Evolutionary conservation across 176 grass and related monocot species (phyloP).

Genomic region (Puccinellia tenuiflora): DNA sequence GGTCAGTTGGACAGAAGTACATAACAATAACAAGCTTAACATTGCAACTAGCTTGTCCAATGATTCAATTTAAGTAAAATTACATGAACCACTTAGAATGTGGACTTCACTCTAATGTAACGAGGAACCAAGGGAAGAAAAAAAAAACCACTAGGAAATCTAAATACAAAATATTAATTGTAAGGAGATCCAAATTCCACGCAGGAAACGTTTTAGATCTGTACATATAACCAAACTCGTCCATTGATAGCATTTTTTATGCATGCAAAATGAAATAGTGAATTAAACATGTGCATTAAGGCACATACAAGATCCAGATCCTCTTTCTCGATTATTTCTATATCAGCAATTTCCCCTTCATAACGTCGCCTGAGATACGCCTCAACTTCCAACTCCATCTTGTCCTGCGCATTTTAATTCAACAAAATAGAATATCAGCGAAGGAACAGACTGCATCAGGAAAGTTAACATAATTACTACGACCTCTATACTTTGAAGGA

Average conservation of each 20-base stretch:
- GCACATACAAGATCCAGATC: conserved; percentile 83
- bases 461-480: conserved; percentile 1
- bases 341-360: conserved; percentile 75
- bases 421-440: conserved; percentile 7
- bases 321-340: conserved; percentile 85
- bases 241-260: conserved; percentile 3
- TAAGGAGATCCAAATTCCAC: not conserved
- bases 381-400: conserved; percentile 90
- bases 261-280: not conserved
- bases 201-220: not conserved
- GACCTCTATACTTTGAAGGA: not conserved
- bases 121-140: not conserved
- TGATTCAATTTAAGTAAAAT: conserved; percentile 2
- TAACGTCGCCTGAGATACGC: conserved; percentile 84
- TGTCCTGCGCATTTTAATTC: conserved; percentile 51
- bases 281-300: conserved; percentile 23
- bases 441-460: not conserved
- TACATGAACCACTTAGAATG: not conserved
- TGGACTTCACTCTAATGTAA: conserved; percentile 8
- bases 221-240: conserved; percentile 1
- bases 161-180: not conserved
- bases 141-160: not conserved
- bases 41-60: conserved; percentile 14
- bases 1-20: not conserved
- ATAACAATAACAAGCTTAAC: conserved; percentile 17